phyloP scores from a whole-genome alignment of 495 filamentous ascomycete genomes.

The Astrothelium macrocarpum region DNA sequence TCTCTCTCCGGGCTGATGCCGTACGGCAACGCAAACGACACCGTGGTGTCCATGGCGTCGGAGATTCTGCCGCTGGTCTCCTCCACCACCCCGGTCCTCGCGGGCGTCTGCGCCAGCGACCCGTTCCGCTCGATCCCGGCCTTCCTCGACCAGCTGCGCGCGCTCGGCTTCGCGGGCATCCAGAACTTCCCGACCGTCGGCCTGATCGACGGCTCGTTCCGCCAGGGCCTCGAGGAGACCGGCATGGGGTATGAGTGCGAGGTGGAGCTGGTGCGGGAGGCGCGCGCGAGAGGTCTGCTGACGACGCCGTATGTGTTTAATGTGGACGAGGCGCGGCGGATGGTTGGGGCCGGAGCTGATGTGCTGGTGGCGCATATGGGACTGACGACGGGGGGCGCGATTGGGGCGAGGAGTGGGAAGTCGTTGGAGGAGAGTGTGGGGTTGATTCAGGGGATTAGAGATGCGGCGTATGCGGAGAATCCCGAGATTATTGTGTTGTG shows the following conservation, averaged over 20 bases:
- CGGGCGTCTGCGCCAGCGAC: conserved; percentile 59
- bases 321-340: conserved; percentile 45
- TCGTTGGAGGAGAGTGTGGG: conserved; percentile 51
- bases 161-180: conserved; percentile 54
- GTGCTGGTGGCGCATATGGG: conserved; percentile 62
- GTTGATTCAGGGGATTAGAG: conserved; percentile 51
- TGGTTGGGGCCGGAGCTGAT: conserved; percentile 56
- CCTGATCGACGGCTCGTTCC: conserved; percentile 57
- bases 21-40: conserved; percentile 61
- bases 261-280: conserved; percentile 52
- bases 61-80: conserved; percentile 47
- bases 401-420: conserved; percentile 52
- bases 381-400: conserved; percentile 53
- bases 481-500: conserved; percentile 56
- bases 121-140: conserved; percentile 49
- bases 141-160: conserved; percentile 49
- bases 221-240: conserved; percentile 58
- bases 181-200: conserved; percentile 70
- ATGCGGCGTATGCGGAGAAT: conserved; percentile 46
- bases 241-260: conserved; percentile 57
- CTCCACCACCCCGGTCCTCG: conserved; percentile 50
- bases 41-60: conserved; percentile 55
- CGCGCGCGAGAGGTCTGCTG: conserved; percentile 47
- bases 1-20: conserved; percentile 64
- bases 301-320: conserved; percentile 64